Evolutionary conservation across 495 filamentous ascomycete species (phyloP).

Genomic region (Penicillium atrosanguineum): DNA sequence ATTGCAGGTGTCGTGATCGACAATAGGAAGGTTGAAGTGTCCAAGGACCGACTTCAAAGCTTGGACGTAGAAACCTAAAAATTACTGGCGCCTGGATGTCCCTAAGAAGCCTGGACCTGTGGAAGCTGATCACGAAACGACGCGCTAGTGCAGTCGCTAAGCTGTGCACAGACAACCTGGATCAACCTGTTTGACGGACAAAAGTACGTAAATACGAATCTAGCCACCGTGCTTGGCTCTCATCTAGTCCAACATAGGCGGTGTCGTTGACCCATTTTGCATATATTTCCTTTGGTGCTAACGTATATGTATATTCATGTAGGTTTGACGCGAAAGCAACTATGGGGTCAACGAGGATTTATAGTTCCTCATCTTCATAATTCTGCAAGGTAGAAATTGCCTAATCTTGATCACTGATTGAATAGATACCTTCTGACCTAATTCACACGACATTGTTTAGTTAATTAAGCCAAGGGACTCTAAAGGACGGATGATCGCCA

Average conservation of each 20-base stretch:
- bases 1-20: neutral
- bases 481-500: slow-evolving; percentile 3
- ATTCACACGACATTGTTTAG: neutral
- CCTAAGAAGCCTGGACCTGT: neutral
- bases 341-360: too few species aligned
- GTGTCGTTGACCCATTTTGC: too few species aligned
- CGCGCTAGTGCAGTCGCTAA: neutral
- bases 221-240: neutral
- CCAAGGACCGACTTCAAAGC: neutral
- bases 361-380: too few species aligned
- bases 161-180: neutral
- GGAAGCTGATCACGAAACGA: neutral
- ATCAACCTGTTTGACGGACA: neutral
- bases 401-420: too few species aligned
- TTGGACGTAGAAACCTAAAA: neutral
- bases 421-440: too few species aligned
- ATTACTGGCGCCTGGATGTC: neutral
- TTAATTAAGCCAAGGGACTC: neutral
- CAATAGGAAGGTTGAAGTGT: neutral
- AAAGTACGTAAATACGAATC: neutral
- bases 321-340: too few species aligned
- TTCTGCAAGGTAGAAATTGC: too few species aligned
- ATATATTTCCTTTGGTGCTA: too few species aligned
- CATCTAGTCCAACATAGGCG: too few species aligned
- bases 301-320: too few species aligned